A percentile compares a stretch with the other conserved stretches of the same genome.
phyloP scores from a whole-genome alignment of 2,329 filamentous ascomycete species.

The Colletotrichum truncatum region DNA sequence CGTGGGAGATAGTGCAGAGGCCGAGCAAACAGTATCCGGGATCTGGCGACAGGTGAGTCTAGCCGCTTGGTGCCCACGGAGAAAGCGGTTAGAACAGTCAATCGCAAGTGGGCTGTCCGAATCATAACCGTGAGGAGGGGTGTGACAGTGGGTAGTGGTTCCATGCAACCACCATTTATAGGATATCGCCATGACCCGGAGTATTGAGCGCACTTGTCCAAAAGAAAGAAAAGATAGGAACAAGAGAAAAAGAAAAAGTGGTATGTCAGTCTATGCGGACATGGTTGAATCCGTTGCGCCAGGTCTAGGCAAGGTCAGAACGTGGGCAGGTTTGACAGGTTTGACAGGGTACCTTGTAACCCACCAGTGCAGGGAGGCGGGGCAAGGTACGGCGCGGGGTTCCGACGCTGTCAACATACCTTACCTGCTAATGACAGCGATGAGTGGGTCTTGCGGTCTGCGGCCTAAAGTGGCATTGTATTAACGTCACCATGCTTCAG shows the following conservation, averaged over 20 bases:
- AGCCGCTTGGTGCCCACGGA: too few species aligned
- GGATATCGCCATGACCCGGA: background rate
- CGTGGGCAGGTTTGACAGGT: constrained; percentile 17
- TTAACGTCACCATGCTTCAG: background rate
- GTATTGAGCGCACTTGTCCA: too few species aligned
- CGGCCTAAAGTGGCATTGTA: background rate
- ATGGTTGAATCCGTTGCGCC: background rate
- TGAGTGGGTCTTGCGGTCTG: background rate
- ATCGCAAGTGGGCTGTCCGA: background rate
- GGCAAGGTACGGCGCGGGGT: constrained; percentile 15
- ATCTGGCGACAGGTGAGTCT: too few species aligned
- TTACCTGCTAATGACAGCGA: background rate
- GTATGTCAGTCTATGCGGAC: background rate
- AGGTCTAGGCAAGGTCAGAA: background rate
- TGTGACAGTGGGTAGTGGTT: constrained; percentile 9
- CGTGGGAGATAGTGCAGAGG: too few species aligned
- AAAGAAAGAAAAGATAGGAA: too few species aligned
- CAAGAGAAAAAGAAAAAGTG: background rate
- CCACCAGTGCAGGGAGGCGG: background rate
- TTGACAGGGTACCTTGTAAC: constrained; percentile 3
- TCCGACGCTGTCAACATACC: background rate
- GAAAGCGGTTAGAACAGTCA: too few species aligned
- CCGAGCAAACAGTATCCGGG: too few species aligned
- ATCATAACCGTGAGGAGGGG: background rate
- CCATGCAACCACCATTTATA: background rate